Base-by-base conservation (phyloP, 2,329 filamentous ascomycete genomes). In the Neospermospora avenae region DNA sequence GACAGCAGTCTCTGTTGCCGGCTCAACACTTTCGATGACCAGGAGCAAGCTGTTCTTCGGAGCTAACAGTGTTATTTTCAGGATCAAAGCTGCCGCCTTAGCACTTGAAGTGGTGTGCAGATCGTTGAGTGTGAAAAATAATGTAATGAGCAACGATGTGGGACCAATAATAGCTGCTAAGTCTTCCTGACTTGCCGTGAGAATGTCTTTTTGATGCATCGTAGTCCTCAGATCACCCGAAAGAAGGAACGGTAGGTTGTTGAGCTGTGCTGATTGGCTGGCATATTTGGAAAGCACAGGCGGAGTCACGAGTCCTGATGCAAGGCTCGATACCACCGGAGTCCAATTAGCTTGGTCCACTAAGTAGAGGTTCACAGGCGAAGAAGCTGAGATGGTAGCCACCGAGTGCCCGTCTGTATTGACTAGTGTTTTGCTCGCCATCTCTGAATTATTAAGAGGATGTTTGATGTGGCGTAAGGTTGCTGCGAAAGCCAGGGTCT, bases 41-140 rank as follows among this genome's bases (percentile, higher is more conserved):
- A 97, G 81, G 1, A 97, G 77, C 41, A 92, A 74, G 1, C 90
- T 84, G 0, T 84, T 86, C 0, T 77, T 60, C 0, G 78, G 75
- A 1, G 89, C 71, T 0, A 75, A 66, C 2, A 82, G 77, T 0
- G 88, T 89, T 25, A 96, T 76, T 0, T 77, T 77, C 5, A 90
- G 80, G 0, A 98, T 78, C 64, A 97, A 86, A 4, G 79, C 78
- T 0, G 93, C 95, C 0, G 93, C 90, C 65, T 85, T 84, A 1
- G 86, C 79, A 41, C 84, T 77, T 2, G 86, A 90, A 0, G 83
- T 80, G 0, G 89, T 87, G 77, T 96, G 96, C 0, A 97, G 85
- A 75, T 98, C 93, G 73, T 96, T 96, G 49, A 97, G 83, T 0
- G 93, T 96, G 78, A 96, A 97, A 76, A 96, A 84, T 7, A 97